These are phyloP conservation scores for Pleochaeta shiraiana DNA, from an alignment of 2,329 filamentous ascomycete species.

Conservation along the genomic window DNA sequence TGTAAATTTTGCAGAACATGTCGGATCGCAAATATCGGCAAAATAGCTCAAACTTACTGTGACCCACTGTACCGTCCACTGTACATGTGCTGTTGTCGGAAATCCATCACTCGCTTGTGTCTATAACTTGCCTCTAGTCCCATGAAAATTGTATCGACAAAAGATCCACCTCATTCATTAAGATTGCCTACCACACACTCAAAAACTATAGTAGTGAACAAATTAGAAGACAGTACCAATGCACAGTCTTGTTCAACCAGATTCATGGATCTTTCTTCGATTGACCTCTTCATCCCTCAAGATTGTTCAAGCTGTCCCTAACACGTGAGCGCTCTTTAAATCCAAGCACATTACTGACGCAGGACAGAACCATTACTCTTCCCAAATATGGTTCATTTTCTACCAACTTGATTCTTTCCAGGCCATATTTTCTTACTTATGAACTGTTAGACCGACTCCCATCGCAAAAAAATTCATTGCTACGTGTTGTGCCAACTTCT, in stretches of 20 bases:
- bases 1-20: no score
- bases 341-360: constrained; percentile 8
- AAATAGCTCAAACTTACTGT: no score
- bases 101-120: no score
- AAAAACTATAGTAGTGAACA: no score
- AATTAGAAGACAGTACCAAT: no score
- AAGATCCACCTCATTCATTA: no score
- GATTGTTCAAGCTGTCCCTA: constrained; percentile 34
- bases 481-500: constrained; percentile 58
- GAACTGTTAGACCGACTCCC: constrained; percentile 57
- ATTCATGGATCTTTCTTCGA: constrained; percentile 37
- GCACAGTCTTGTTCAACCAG: constrained; percentile 26
- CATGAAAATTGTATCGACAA: no score
- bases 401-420: constrained; percentile 72
- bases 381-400: constrained; percentile 89
- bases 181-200: no score
- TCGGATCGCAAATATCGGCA: no score
- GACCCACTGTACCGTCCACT: no score
- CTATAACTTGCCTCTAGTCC: no score
- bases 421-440: constrained; percentile 80
- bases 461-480: constrained; percentile 38
- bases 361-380: constrained; percentile 53
- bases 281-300: constrained; percentile 35
- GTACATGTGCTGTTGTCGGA: no score
- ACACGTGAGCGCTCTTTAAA: constrained; percentile 27